A percentile compares a stretch with the other conserved stretches of the same genome.
phyloP scores from a whole-genome alignment of 345 rosid genomes.

The Firmiana major region DNA sequence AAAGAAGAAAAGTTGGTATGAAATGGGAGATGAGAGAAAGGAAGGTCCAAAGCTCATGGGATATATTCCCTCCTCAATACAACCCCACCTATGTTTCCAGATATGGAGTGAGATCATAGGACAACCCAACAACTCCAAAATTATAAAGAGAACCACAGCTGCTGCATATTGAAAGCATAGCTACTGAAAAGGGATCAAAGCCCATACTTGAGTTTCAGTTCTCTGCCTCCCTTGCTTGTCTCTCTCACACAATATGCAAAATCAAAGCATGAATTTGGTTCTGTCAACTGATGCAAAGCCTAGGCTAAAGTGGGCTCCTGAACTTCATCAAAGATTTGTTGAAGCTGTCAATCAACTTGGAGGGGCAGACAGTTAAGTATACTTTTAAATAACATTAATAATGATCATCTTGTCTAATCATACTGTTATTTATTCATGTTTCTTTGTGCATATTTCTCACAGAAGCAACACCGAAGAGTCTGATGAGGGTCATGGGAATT shows the following conservation, averaged over 20 bases:
- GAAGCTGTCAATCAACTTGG: conserved; percentile 81
- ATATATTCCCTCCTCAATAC: conserved; percentile 69
- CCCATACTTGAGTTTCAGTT: conserved; percentile 19
- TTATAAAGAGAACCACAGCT: conserved; percentile 36
- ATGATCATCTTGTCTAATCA: neutral
- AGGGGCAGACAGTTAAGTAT: conserved; percentile 78
- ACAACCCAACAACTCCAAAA: conserved; percentile 42
- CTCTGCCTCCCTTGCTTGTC: conserved; percentile 16
- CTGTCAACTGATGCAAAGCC: conserved; percentile 92
- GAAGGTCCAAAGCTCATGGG: conserved; percentile 59
- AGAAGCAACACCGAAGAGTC: conserved; percentile 96
- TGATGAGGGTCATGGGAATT: conserved; percentile 80
- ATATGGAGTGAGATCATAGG: conserved; percentile 66
- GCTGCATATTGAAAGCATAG: conserved; percentile 26
- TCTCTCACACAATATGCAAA: conserved; percentile 30
- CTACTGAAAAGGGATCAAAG: conserved; percentile 16
- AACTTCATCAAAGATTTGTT: conserved; percentile 81
- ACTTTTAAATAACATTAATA: neutral
- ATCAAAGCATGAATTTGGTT: conserved; percentile 62
- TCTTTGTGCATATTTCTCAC: conserved; percentile 21
- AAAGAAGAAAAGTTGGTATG: conserved; percentile 26
- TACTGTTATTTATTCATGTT: conserved; percentile 3
- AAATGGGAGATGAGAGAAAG: conserved; percentile 36
- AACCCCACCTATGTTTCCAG: conserved; percentile 76
- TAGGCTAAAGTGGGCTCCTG: conserved; percentile 92